Base-by-base conservation (phyloP, 176 grass and related monocot species). In the Eremochloa ophiuroides region DNA sequence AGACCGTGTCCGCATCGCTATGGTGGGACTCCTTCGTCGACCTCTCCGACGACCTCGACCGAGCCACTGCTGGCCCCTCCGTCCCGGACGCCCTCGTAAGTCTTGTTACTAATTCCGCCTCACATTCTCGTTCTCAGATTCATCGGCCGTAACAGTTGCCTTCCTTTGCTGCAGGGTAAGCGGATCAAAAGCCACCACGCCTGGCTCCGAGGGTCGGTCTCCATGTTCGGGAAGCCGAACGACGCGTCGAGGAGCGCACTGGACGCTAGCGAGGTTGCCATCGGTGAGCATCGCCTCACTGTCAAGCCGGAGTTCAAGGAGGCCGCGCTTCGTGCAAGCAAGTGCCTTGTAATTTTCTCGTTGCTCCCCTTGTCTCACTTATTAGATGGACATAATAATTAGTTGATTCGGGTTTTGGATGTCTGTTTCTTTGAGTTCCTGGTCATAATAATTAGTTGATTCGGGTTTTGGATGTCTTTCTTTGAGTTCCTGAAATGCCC, bases 21-120 rank as follows among this genome's bases (percentile, higher is more conserved):
- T 98, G 92, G 95, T 98, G 95, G 95, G 95, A 93, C 30, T 72
- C 92, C 22, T 98, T 98, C 86, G 78, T 91, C 51, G 38, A 7
- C 69, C 90, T 98, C 78, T 87, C 85, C 78, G 92, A 92, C 69
- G 95, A 98, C 46, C 88, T 98, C 84, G 95, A 98, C 80, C 84
- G 82, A 37, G 69, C 78, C 37, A 71, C 94, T 13, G 60, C 71
- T 55, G 66, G 83, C 55, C 78, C 86, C 66, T 84, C 80, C 22
- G 79, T 93, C 60, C 81, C 92, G 17, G 78, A 85, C 14, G 60
- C 79, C 46, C 90, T 98, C 67, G 95, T 94, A 83, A 75, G 81
- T 37, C 16, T 43, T 44, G 10, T 31, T 5, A 50, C 51, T 23
- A 27, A 15, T 15, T 15, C 30, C 31, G 29, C 3, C 8, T 33